Conservation (phyloP, 257 asterid genomes). For the Salvia splendens region DNA sequence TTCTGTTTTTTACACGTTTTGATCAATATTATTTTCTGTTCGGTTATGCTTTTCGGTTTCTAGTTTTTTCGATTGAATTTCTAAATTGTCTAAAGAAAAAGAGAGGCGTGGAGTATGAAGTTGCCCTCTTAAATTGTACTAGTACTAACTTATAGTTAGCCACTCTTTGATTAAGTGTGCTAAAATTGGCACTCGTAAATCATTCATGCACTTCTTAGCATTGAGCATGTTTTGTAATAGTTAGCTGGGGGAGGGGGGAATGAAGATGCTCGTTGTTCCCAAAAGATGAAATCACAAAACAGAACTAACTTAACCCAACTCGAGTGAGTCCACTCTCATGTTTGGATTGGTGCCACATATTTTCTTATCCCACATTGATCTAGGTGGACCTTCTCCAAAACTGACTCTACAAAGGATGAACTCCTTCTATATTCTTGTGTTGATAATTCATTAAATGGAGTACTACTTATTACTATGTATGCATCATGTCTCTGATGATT, state of each 20-base stretch:
- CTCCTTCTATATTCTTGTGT: conserved; percentile 7
- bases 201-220: conserved; percentile 12
- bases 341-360: conserved; percentile 10
- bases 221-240: neutral
- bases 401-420: conserved; percentile 17
- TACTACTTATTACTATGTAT: neutral
- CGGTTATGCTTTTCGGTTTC: too few species aligned
- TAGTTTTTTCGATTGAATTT: neutral
- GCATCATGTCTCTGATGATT: conserved; percentile 14
- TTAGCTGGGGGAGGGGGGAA: conserved; percentile 12
- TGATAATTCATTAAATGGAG: neutral
- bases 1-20: conserved; percentile 4
- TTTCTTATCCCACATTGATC: neutral
- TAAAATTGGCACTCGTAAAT: conserved; percentile 15
- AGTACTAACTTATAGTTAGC: neutral
- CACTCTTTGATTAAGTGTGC: neutral
- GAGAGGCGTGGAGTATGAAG: neutral
- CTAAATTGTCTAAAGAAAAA: neutral
- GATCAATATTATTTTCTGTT: neutral
- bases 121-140: conserved; percentile 13
- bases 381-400: conserved; percentile 20
- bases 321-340: conserved; percentile 7
- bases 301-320: conserved; percentile 14
- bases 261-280: too few species aligned
- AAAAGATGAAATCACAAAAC: neutral